Evolutionary conservation across 306 rosid genomes (phyloP), one percentile per base, ranked within the genome.

Genomic region (Dryas octopetala): DNA sequence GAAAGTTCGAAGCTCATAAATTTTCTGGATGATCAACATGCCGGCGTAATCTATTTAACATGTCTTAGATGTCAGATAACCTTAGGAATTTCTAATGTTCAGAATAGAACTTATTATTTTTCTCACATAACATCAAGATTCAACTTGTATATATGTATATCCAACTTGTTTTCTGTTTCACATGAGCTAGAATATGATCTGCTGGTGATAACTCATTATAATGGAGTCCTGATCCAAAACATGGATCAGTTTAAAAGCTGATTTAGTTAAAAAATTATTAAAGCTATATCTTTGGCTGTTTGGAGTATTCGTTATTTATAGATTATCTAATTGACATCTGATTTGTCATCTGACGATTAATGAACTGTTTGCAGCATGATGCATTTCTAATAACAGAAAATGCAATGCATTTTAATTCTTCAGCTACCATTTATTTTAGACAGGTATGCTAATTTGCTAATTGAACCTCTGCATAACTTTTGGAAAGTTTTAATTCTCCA

Each of bases 381-480:
- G 84, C 83, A 44, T 79, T 82, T 40, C 19, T 89, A 77, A 86
- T 91, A 68, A 82, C 91, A 73, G 79, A 84, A 77, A 91, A 89
- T 74, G 91, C 97, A 7, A 88, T 89, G 93, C 71, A 77, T 82
- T 91, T 91, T 77, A 91, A 91, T 84, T 81, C 93, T 70, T 64
- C 90, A 2, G 80, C 75, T 70, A 85, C 93, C 41, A 64, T 89
- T 79, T 91, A 82, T 81, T 89, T 87, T 77, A 89, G 86, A 76
- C 92, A 87, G 93, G 97, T 89, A 87, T 48, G 81, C 16, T 62
- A 40, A 65, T 51, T 53, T 48, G 81, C 16, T 62, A 40, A 65
- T 51, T 53, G 38, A 62, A 72, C 19, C 61, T 40, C 19, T 49
- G 3, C 64, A 68, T 11, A 74, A 55, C 11, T 45, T 51, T 68